phyloP scores from a whole-genome alignment of 1,284 basidiomycete genomes.

The Fomitopsis schrenkii region DNA sequence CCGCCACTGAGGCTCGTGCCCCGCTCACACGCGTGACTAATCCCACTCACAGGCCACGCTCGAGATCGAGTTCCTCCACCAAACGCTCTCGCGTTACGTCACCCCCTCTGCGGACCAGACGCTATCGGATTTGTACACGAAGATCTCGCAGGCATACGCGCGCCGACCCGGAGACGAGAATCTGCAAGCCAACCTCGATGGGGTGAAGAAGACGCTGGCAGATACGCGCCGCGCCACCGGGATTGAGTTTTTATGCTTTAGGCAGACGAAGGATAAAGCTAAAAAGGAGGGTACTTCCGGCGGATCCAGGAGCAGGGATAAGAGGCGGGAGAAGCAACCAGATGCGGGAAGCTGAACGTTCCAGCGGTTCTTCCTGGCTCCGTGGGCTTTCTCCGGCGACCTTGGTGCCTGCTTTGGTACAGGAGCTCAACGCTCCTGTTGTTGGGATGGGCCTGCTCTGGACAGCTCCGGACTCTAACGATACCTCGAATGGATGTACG shows the following conservation, averaged over 20 bases:
- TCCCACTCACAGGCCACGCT: constrained; percentile 74
- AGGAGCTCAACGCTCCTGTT: not conserved
- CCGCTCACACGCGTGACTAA: constrained; percentile 4
- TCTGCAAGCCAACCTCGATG: constrained; percentile 84
- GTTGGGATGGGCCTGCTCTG: not conserved
- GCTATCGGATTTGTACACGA: constrained; percentile 89
- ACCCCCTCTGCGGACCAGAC: constrained; percentile 76
- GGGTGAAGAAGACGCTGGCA: constrained; percentile 85
- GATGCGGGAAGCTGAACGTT: constrained; percentile 1
- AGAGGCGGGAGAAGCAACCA: constrained; percentile 14
- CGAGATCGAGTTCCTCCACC: constrained; percentile 98
- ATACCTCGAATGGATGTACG: not conserved
- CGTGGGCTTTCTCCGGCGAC: not conserved
- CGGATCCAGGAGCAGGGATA: constrained; percentile 13
- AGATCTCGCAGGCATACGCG: constrained; percentile 89
- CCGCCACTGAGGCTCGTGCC: not conserved
- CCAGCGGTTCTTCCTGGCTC: not conserved
- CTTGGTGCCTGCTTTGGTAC: not conserved
- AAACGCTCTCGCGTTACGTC: constrained; percentile 88
- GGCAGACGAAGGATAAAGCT: constrained; percentile 51
- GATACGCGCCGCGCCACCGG: constrained; percentile 88
- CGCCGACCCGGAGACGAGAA: constrained; percentile 78
- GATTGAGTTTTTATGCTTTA: constrained; percentile 92
- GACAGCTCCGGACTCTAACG: not conserved
- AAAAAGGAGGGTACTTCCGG: constrained; percentile 20